Percentiles rank a stretch among this genome's conserved stretches.
phyloP scores from a whole-genome alignment of 768 basidiomycete genomes.

The Cystoderma amianthinum region DNA sequence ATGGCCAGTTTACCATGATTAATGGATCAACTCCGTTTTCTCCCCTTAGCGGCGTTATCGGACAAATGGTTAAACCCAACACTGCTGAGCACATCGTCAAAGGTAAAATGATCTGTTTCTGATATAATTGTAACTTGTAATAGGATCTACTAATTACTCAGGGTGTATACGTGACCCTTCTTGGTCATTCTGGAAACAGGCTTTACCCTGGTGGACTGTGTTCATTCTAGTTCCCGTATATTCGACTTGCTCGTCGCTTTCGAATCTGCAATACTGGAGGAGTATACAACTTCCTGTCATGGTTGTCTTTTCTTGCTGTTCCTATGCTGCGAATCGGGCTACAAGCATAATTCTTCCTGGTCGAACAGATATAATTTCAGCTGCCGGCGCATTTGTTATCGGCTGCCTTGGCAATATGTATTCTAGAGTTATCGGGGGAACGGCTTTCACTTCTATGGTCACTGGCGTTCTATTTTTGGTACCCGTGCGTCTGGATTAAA shows the following conservation, averaged over 20 bases:
- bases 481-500: slow-evolving; percentile 45
- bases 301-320: slow-evolving; percentile 71
- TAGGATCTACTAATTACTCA: slow-evolving; percentile 17
- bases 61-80: slow-evolving; percentile 25
- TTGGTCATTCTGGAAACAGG: slow-evolving; percentile 75
- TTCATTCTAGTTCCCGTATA: slow-evolving; percentile 73
- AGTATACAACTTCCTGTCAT: slow-evolving; percentile 71
- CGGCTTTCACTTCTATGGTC: slow-evolving; percentile 89
- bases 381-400: slow-evolving; percentile 71
- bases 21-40: slow-evolving; percentile 37
- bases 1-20: slow-evolving; percentile 44
- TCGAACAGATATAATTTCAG: slow-evolving; percentile 68
- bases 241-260: slow-evolving; percentile 65
- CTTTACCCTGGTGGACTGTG: slow-evolving; percentile 78
- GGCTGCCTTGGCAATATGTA: slow-evolving; percentile 81
- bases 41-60: slow-evolving; percentile 36
- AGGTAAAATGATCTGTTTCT: slow-evolving; percentile 28
- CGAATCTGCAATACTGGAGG: slow-evolving; percentile 67
- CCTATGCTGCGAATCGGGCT: slow-evolving; percentile 65
- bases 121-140: background rate
- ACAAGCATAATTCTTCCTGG: slow-evolving; percentile 56
- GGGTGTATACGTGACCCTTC: slow-evolving; percentile 69
- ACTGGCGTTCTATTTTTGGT: slow-evolving; percentile 89
- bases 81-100: slow-evolving; percentile 40
- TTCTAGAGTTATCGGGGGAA: slow-evolving; percentile 67